Base-by-base conservation (phyloP, 257 asterid genomes). In the Forsythia suspensa region DNA sequence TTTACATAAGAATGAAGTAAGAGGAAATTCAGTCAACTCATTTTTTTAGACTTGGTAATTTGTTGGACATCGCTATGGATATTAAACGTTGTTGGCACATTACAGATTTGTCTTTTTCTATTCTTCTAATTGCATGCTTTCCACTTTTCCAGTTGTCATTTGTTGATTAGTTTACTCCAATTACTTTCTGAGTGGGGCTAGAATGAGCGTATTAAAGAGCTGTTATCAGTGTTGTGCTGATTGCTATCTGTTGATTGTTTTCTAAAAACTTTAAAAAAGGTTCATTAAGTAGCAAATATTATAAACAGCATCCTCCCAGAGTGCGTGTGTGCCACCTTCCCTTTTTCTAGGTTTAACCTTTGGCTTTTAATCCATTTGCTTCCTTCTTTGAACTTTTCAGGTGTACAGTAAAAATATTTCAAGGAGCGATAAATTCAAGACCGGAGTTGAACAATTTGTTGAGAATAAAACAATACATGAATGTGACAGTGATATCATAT, bases 361-460 rank as follows among this genome's bases (percentile, higher is more conserved):
- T 81, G 41, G 44, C 71, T 41, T 41, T 40, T 59, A 1, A 20
- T 71, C 21, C 8, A 40, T 65, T 78, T 36, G 6, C 34, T 73
- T 13, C 46, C 20, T 72, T 16, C 73, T 73, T 81, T 71, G 72
- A 80, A 72, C 67, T 39, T 76, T 78, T 71, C 85, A 93, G 99
- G 97, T 93, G 43, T 93, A 81, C 80, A 89, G 92, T 4, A 84
- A 86, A 82, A 93, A 90, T 76, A 77, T 86, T 52, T 82, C 88
- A 39, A 84, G 90, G 79, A 90, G 93, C 70, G 98, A 93, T 85
- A 92, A 95, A 85, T 91, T 92, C 86, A 89, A 89, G 86, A 91
- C 97, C 36, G 98, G 97, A 66, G 86, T 68, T 39, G 93, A 87
- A 12, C 84, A 73, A 52, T 40, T 52, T 73, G 89, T 92, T 74